Percentiles rank a stretch among this genome's conserved stretches.
phyloP scores from a whole-genome alignment of 352 stramenopile species.

The Blastocystis sp. region DNA sequence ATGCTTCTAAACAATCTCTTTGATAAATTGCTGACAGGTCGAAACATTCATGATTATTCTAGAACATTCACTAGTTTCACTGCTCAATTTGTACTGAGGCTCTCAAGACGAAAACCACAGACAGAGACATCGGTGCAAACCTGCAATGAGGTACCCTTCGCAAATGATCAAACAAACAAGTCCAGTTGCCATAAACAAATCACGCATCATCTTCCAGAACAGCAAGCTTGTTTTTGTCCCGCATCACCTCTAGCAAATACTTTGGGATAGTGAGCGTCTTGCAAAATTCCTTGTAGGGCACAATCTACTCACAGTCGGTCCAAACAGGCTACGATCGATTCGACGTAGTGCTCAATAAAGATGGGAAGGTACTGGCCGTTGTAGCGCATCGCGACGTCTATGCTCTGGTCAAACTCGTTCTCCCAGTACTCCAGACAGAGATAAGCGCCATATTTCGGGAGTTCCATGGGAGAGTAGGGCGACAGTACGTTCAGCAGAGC shows the following conservation, averaged over 20 bases:
- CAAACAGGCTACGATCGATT: background rate
- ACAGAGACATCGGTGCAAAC: background rate
- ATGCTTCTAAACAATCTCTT: background rate
- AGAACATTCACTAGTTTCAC: background rate
- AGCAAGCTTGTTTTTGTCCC: constrained; percentile 18
- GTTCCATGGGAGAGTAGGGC: background rate
- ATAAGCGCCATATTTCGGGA: background rate
- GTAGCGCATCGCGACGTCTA: constrained; percentile 34
- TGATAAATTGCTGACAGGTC: background rate
- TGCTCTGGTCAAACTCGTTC: constrained; percentile 33
- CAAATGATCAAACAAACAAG: background rate
- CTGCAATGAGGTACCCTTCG: background rate
- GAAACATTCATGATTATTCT: background rate
- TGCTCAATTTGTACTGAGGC: too few relatives aligned
- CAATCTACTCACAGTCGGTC: background rate
- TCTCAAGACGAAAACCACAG: too few relatives aligned
- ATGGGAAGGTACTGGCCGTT: constrained; percentile 30
- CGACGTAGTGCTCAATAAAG: constrained; percentile 22
- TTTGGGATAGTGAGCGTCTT: constrained; percentile 36
- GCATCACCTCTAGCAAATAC: constrained; percentile 23
- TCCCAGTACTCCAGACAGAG: constrained; percentile 44
- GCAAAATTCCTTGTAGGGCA: constrained; percentile 30
- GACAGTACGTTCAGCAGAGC: constrained; percentile 10
- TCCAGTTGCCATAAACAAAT: background rate
- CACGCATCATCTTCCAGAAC: background rate